Conservation (phyloP, 2,329 filamentous ascomycete species). For the Phoma herbarum region DNA sequence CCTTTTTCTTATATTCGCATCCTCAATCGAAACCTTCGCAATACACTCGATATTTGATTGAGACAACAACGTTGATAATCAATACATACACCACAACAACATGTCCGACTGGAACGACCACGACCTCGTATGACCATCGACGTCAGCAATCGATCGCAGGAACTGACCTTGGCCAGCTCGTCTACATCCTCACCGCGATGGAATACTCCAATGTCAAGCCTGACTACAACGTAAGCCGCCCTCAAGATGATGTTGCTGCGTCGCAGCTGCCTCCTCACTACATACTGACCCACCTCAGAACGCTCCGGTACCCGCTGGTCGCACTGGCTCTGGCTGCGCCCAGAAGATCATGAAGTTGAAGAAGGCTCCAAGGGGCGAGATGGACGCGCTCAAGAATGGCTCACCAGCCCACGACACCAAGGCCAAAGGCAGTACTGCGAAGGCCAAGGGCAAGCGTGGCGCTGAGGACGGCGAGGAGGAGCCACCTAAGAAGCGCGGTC, state of each 20-base stretch:
- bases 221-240: constrained; percentile 25
- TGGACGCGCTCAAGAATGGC: constrained; percentile 10
- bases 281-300: constrained; percentile 23
- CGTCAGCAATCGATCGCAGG: no score
- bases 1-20: background rate
- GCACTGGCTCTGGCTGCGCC: constrained; percentile 28
- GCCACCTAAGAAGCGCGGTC: constrained; percentile 17
- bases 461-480: constrained; percentile 8
- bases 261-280: background rate
- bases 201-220: constrained; percentile 26
- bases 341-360: constrained; percentile 29
- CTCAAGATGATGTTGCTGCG: background rate
- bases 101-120: constrained; percentile 31
- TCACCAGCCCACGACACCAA: background rate
- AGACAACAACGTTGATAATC: background rate
- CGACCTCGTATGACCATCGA: constrained; percentile 22
- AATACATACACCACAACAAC: background rate
- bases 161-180: constrained; percentile 24
- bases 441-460: constrained; percentile 33
- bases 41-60: background rate
- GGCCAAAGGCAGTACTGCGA: constrained; percentile 23
- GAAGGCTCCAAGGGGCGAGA: constrained; percentile 4
- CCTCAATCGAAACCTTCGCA: background rate
- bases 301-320: constrained; percentile 28
- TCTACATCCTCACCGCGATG: constrained; percentile 25